phyloP scores from a whole-genome alignment of 805 yeast genomes.

The Ogataea saltuana region DNA sequence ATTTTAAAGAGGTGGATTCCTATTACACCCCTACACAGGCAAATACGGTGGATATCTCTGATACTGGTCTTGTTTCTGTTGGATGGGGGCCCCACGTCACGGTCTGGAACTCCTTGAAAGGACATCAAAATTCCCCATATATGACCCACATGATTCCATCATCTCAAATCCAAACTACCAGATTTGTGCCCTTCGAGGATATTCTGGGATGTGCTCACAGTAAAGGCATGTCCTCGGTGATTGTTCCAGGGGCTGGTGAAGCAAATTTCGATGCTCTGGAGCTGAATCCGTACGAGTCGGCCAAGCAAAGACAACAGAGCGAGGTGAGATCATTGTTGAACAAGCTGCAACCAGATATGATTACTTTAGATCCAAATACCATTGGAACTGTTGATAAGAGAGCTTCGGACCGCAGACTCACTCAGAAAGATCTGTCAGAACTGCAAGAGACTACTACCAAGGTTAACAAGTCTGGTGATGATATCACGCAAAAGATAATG shows the following conservation, averaged over 20 bases:
- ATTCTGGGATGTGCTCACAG: slow-evolving; percentile 86
- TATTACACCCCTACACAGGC: slow-evolving; percentile 85
- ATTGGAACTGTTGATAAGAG: slow-evolving; percentile 83
- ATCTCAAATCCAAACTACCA: slow-evolving; percentile 62
- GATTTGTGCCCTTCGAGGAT: slow-evolving; percentile 95
- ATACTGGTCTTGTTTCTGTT: slow-evolving; percentile 82
- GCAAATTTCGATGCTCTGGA: slow-evolving; percentile 96
- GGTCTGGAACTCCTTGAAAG: slow-evolving; percentile 78
- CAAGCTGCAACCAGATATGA: slow-evolving; percentile 90
- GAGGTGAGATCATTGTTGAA: slow-evolving; percentile 86
- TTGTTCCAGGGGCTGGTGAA: slow-evolving; percentile 97
- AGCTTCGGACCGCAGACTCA: slow-evolving; percentile 62
- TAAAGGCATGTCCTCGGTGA: slow-evolving; percentile 75
- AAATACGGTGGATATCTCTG: slow-evolving; percentile 74
- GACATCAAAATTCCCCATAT: slow-evolving; percentile 78
- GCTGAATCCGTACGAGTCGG: slow-evolving; percentile 86
- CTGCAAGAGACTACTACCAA: slow-evolving; percentile 32
- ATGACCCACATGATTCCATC: slow-evolving; percentile 89
- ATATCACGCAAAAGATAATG: slow-evolving; percentile 55
- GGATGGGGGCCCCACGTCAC: slow-evolving; percentile 96
- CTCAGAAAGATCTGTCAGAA: slow-evolving; percentile 57
- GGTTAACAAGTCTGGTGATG: slow-evolving; percentile 42
- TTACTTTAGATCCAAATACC: slow-evolving; percentile 81
- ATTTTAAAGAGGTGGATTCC: slow-evolving; percentile 70
- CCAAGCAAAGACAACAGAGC: slow-evolving; percentile 88